A percentile compares a stretch with the other conserved stretches of the same genome.
These are phyloP conservation scores for Calycina herbarum DNA, from an alignment of 2,329 filamentous ascomycete genomes.

Conservation along the genomic window DNA sequence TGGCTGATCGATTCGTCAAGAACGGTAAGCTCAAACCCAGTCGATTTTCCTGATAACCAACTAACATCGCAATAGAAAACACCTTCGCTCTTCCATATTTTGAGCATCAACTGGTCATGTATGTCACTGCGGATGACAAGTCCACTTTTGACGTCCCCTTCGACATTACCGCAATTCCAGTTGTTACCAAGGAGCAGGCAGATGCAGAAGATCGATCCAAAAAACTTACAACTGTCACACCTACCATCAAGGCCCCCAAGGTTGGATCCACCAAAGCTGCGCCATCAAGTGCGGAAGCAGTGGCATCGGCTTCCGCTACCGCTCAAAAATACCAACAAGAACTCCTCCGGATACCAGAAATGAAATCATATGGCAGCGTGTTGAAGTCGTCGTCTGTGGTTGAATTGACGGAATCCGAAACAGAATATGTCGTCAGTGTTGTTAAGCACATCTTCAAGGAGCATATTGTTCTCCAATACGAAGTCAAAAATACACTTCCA, in stretches of 20 bases:
- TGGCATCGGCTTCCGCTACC: conserved; percentile 73
- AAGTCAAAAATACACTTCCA: conserved; percentile 95
- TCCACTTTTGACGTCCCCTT: conserved; percentile 82
- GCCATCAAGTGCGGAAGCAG: conserved; percentile 68
- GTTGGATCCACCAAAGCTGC: conserved; percentile 73
- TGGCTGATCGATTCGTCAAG: conserved; percentile 86
- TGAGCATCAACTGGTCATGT: conserved; percentile 96
- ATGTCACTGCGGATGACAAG: conserved; percentile 90
- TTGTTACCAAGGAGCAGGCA: conserved; percentile 93
- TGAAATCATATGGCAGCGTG: conserved; percentile 83
- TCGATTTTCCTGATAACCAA: neutral
- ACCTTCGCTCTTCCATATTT: conserved; percentile 95
- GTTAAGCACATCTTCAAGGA: conserved; percentile 99
- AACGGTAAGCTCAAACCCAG: conserved; percentile 63
- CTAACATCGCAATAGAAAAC: conserved; percentile 61
- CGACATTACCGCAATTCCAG: conserved; percentile 85
- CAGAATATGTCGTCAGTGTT: conserved; percentile 90
- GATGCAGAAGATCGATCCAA: conserved; percentile 95
- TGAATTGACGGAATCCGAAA: conserved; percentile 94
- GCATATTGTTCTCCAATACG: conserved; percentile 92
- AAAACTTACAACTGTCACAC: conserved; percentile 91
- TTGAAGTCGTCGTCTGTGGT: conserved; percentile 87
- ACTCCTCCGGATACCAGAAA: conserved; percentile 83
- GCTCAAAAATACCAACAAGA: conserved; percentile 89
- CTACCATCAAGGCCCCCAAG: conserved; percentile 91